Conservation (phyloP, 176 grass and related monocot species). For the sorghum (Sorghum bicolor) region DNA sequence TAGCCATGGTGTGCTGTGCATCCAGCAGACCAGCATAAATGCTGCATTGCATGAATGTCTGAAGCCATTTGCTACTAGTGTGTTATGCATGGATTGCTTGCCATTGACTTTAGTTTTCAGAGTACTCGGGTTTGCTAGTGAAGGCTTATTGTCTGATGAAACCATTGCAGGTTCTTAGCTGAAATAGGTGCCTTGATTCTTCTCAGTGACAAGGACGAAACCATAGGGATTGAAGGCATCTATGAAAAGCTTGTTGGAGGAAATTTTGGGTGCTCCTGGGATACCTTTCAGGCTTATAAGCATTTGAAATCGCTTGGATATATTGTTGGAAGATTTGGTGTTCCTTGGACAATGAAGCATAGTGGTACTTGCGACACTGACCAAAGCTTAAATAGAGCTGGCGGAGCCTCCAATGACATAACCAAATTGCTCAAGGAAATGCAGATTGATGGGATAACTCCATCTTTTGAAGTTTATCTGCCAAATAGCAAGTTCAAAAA, state of each 20-base stretch:
- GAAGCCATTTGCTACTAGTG: neutral
- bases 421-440: constrained; percentile 42
- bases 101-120: neutral
- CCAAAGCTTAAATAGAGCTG: neutral
- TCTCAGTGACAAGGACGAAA: constrained; percentile 33
- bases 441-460: constrained; percentile 43
- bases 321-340: constrained; percentile 58
- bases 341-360: constrained; percentile 66
- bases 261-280: constrained; percentile 45
- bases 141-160: constrained; percentile 15
- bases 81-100: neutral
- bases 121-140: neutral
- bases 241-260: constrained; percentile 52
- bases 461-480: constrained; percentile 58
- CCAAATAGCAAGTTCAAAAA: constrained; percentile 95
- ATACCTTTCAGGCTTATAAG: constrained; percentile 67
- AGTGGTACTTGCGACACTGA: constrained; percentile 1
- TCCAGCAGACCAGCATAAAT: neutral
- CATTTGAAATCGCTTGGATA: constrained; percentile 89
- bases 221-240: constrained; percentile 37
- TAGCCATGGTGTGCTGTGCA: neutral
- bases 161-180: constrained; percentile 65
- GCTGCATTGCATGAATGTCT: neutral
- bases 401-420: constrained; percentile 29
- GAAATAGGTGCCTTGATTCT: constrained; percentile 73